Conservation (phyloP, 2,329 filamentous ascomycete genomes). For the Aspergillus calidoustus region DNA sequence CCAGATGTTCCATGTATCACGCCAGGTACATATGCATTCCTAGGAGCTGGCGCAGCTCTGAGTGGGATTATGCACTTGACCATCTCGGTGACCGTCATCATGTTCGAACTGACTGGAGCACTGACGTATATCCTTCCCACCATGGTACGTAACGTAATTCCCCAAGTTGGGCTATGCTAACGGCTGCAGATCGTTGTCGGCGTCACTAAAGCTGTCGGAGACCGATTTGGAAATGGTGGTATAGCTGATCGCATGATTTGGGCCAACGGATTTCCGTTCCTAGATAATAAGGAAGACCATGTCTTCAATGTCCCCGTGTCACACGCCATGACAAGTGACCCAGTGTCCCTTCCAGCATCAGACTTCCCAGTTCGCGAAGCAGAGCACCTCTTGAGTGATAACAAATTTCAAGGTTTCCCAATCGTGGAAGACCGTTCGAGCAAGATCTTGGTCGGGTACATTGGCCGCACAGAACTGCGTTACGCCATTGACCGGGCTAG, state of each 20-base stretch:
- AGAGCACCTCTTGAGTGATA: slow-evolving; percentile 75
- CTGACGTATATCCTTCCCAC: slow-evolving; percentile 95
- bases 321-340: slow-evolving; percentile 80
- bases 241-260: slow-evolving; percentile 99
- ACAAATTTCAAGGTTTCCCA: slow-evolving; percentile 89
- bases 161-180: slow-evolving; percentile 11
- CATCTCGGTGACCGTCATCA: slow-evolving; percentile 95
- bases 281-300: slow-evolving; percentile 97
- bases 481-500: slow-evolving; percentile 86
- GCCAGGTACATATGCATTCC: slow-evolving; percentile 93
- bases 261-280: slow-evolving; percentile 95
- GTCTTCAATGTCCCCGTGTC: slow-evolving; percentile 94
- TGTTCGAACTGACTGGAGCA: slow-evolving; percentile 98
- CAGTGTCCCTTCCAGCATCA: slow-evolving; percentile 73
- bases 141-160: slow-evolving; percentile 62
- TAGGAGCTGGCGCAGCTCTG: slow-evolving; percentile 87
- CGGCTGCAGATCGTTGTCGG: slow-evolving; percentile 78
- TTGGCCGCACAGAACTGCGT: slow-evolving; percentile 86
- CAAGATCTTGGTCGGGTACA: slow-evolving; percentile 83
- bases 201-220: slow-evolving; percentile 90
- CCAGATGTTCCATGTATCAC: slow-evolving; percentile 96
- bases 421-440: slow-evolving; percentile 75
- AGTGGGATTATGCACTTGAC: slow-evolving; percentile 99
- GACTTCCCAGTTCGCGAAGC: slow-evolving; percentile 77
- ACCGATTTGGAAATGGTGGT: slow-evolving; percentile 90